Evolutionary conservation across 2,329 filamentous ascomycete species (phyloP).

Genomic region (Fusarium globosum): DNA sequence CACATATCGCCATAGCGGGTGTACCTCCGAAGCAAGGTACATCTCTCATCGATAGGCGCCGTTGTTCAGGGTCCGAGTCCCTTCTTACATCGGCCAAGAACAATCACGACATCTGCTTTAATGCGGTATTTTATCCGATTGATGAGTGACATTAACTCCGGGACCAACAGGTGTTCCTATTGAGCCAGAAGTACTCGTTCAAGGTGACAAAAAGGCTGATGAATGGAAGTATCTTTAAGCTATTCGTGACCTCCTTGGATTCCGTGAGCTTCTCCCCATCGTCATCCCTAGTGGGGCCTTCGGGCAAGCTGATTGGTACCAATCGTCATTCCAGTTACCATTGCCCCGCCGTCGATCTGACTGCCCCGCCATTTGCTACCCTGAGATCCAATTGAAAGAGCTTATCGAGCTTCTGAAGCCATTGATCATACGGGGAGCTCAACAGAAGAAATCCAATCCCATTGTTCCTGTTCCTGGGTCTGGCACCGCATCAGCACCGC

Average conservation of each 20-base stretch:
- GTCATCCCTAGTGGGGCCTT: constrained; percentile 43
- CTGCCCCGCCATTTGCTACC: constrained; percentile 42
- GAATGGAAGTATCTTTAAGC: constrained; percentile 22
- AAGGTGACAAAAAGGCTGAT: not conserved
- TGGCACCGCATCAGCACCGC: constrained; percentile 25
- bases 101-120: constrained; percentile 1
- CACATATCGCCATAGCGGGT: not conserved
- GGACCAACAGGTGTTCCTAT: constrained; percentile 8
- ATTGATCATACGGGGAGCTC: constrained; percentile 38
- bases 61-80: not conserved
- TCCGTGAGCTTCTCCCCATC: constrained; percentile 42
- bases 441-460: constrained; percentile 28
- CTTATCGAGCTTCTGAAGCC: constrained; percentile 37
- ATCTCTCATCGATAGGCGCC: not conserved
- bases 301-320: constrained; percentile 37
- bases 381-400: constrained; percentile 38
- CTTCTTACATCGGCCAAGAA: not conserved
- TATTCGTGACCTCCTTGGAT: constrained; percentile 15
- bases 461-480: constrained; percentile 17
- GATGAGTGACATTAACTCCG: not conserved
- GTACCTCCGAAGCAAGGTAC: not conserved
- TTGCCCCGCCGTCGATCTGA: constrained; percentile 46
- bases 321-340: constrained; percentile 37
- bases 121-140: constrained; percentile 8
- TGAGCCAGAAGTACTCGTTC: not conserved